Percentiles rank a stretch among this genome's conserved stretches.
These are phyloP conservation scores for Clonostachys sp. DNA, from an alignment of 2,329 filamentous ascomycete genomes.

Conservation along the genomic window DNA sequence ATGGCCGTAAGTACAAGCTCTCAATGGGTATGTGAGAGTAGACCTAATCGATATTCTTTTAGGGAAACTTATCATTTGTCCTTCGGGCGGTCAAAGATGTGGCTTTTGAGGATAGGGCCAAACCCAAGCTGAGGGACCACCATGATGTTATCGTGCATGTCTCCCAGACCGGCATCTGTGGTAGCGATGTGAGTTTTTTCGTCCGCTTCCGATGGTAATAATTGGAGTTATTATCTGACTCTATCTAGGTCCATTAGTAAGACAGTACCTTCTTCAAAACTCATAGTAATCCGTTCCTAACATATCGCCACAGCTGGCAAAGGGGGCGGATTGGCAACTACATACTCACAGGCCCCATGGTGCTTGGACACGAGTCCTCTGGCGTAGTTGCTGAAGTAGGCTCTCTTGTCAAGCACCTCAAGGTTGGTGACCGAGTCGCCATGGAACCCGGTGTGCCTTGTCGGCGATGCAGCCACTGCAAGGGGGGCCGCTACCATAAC, in stretches of 20 bases:
- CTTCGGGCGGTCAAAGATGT: slow-evolving; percentile 37
- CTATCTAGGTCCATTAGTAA: no score
- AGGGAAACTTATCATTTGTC: slow-evolving; percentile 39
- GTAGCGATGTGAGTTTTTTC: slow-evolving; percentile 26
- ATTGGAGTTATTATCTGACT: no score
- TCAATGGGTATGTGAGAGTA: no score
- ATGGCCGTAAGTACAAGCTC: no score
- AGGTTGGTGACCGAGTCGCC: slow-evolving; percentile 37
- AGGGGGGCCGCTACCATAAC: slow-evolving; percentile 31
- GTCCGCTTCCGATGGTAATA: no score
- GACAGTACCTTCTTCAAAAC: no score
- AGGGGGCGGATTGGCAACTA: slow-evolving; percentile 41
- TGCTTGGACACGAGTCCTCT: slow-evolving; percentile 41
- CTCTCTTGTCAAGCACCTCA: slow-evolving; percentile 30
- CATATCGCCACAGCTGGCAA: slow-evolving; percentile 32
- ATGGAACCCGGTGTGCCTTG: slow-evolving; percentile 44
- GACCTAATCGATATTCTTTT: no score
- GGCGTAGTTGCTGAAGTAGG: slow-evolving; percentile 35
- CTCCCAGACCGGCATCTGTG: slow-evolving; percentile 41
- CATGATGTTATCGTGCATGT: slow-evolving; percentile 37
- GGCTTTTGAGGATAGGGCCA: slow-evolving; percentile 34
- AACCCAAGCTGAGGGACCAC: slow-evolving; percentile 29
- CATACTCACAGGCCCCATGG: slow-evolving; percentile 33
- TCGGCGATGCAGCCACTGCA: slow-evolving; percentile 34
- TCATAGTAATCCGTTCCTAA: background rate